Conservation (phyloP, 345 rosid genomes). For the Arabis alpina region DNA sequence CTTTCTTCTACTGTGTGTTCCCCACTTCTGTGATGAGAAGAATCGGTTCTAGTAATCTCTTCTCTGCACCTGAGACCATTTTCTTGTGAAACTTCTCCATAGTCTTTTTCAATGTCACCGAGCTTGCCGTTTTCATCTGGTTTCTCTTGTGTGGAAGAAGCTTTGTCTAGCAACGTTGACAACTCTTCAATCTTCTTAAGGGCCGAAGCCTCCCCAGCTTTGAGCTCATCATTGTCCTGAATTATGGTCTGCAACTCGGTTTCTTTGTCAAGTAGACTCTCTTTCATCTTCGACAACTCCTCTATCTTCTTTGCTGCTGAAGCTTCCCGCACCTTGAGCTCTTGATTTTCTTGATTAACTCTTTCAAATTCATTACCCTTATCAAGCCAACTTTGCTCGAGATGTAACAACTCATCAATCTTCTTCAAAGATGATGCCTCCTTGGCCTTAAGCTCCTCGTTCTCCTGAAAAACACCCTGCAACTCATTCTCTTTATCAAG, state of each 20-base stretch:
- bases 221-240: constrained; percentile 31
- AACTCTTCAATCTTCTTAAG: constrained; percentile 35
- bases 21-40: constrained; percentile 40
- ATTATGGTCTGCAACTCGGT: constrained; percentile 53
- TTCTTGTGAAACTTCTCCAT: constrained; percentile 75
- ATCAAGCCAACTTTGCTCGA: constrained; percentile 36
- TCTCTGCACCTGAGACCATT: constrained; percentile 69
- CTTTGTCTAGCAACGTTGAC: constrained; percentile 32
- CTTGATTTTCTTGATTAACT: constrained; percentile 31
- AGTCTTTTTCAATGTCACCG: constrained; percentile 59
- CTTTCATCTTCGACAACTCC: constrained; percentile 53
- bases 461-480: constrained; percentile 52
- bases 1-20: constrained; percentile 48
- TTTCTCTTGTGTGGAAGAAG: constrained; percentile 24
- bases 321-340: constrained; percentile 35
- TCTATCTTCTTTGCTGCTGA: constrained; percentile 36
- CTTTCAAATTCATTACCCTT: constrained; percentile 22
- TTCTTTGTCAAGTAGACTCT: constrained; percentile 73
- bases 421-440: constrained; percentile 33
- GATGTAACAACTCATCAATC: constrained; percentile 41
- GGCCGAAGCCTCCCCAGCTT: constrained; percentile 67
- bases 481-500: constrained; percentile 35
- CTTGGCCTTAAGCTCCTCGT: constrained; percentile 61
- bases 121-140: constrained; percentile 49
- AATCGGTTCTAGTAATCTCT: constrained; percentile 56